Evolutionary conservation across 768 basidiomycete species (phyloP), one percentile per base, ranked within the genome.

Genomic region (Suillus clintonianus): DNA sequence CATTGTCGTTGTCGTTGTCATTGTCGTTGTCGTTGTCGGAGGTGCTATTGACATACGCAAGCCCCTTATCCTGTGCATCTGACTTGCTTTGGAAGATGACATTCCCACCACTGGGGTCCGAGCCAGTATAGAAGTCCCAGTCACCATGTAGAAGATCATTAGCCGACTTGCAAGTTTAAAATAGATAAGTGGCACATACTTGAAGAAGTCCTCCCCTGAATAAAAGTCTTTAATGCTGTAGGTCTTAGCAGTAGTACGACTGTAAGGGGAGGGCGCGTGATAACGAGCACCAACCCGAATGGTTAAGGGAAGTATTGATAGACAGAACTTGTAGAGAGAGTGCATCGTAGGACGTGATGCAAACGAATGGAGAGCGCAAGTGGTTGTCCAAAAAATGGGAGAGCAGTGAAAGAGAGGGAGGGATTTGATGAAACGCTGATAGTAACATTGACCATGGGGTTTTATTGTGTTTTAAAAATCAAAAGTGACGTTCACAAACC

Each of bases 21-120:
- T 42, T 42, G 7, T 19, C 41, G n/a, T 45, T 45, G 1, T 45
- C 43, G 19, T 8, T 19, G 19, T 5, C 14, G 1, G 39, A 41
- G 39, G 39, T 15, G 39, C 39, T 71, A 14, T 41, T 41, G 39
- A 14, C 83, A 68, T 82, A 89, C 2, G 89, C 86, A 43, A 94
- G 83, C 2, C 82, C 81, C 45, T 84, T 78, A 15, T 73, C 66
- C 60, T 75, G 76, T 2, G 90, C 90, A 27, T 84, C 75, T 1
- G 74, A 70, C 68, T 77, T 72, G 41, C 68, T 75, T 64, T 85
- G 78, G 72, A 86, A 94, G 62, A 85, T 81, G 58, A 94, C 92
- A 32, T 76, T 76, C n/a, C 92, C 92, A 65, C 85, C 76, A 0
- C 91, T 93, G 3, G 92, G 92, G 73, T 94, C 92, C 14, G 74